These are phyloP conservation scores for Immersiella caudata DNA, from an alignment of 495 filamentous ascomycete species.

Conservation along the genomic window DNA sequence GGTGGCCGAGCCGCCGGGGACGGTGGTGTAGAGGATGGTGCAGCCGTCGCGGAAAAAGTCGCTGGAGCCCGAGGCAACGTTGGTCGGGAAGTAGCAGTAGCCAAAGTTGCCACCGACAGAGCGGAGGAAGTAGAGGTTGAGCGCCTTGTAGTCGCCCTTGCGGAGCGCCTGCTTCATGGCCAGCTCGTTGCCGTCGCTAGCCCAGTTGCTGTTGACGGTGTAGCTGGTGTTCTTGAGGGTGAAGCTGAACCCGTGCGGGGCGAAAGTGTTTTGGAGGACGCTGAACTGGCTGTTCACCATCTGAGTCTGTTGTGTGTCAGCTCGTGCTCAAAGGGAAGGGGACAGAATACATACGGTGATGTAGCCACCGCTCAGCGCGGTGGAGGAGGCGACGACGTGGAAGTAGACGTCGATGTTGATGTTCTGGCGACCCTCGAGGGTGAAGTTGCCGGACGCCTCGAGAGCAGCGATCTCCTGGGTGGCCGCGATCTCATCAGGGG, in stretches of 20 bases:
- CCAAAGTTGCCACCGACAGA: slow-evolving; percentile 56
- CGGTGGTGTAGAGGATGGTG: slow-evolving; percentile 55
- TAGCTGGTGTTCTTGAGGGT: slow-evolving; percentile 56
- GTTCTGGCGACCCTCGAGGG: slow-evolving; percentile 23
- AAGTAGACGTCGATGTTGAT: slow-evolving; percentile 60
- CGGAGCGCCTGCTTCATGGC: slow-evolving; percentile 63
- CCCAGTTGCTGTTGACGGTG: slow-evolving; percentile 57
- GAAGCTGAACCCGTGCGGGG: slow-evolving; percentile 56
- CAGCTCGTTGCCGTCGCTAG: slow-evolving; percentile 48
- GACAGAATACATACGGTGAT: slow-evolving; percentile 45
- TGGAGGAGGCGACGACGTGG: slow-evolving; percentile 61
- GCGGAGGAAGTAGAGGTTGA: slow-evolving; percentile 68
- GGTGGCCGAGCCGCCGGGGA: slow-evolving; percentile 55
- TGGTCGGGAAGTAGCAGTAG: slow-evolving; percentile 57
- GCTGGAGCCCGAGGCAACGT: slow-evolving; percentile 35
- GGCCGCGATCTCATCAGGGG: slow-evolving; percentile 37
- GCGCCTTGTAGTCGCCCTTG: slow-evolving; percentile 59
- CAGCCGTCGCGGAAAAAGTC: slow-evolving; percentile 60
- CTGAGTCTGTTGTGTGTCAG: not conserved
- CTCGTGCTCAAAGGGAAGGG: not conserved
- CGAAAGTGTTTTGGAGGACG: slow-evolving; percentile 37
- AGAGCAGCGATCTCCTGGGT: slow-evolving; percentile 35
- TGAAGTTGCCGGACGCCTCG: slow-evolving; percentile 34
- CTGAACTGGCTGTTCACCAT: slow-evolving; percentile 9
- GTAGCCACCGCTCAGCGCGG: slow-evolving; percentile 48